phyloP scores from a whole-genome alignment of 768 basidiomycete genomes.

The Gloeophyllum trabeum region DNA sequence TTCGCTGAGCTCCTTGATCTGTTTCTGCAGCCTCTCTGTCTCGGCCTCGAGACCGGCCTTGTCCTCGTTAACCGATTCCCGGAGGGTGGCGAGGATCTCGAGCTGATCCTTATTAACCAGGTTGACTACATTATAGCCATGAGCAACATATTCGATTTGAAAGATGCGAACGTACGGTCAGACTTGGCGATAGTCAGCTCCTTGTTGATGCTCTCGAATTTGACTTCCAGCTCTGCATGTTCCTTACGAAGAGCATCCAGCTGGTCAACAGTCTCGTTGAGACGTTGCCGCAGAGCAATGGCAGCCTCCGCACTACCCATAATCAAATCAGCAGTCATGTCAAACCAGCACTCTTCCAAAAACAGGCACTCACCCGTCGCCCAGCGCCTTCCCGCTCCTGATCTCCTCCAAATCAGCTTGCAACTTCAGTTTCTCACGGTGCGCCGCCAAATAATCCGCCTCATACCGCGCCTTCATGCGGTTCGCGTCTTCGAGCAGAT shows the following conservation, averaged over 20 bases:
- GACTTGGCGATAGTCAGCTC: conserved; percentile 80
- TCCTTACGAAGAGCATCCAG: conserved; percentile 60
- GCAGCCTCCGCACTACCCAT: conserved; percentile 64
- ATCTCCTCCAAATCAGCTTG: conserved; percentile 84
- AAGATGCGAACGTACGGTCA: conserved; percentile 56
- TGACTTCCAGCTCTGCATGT: conserved; percentile 62
- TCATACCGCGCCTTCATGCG: conserved; percentile 87
- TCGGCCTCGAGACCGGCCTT: conserved; percentile 67
- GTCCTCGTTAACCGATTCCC: conserved; percentile 85
- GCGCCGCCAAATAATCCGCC: conserved; percentile 73
- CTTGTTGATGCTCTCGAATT: conserved; percentile 44
- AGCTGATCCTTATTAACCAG: conserved; percentile 91
- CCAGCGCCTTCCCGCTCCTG: conserved; percentile 70
- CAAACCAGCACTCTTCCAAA: no score
- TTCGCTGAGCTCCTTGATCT: conserved; percentile 62
- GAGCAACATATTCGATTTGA: no score
- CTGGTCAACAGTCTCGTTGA: conserved; percentile 82
- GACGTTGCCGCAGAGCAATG: conserved; percentile 75
- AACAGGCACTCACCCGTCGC: conserved; percentile 72
- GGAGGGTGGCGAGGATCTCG: conserved; percentile 75
- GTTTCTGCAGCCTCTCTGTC: conserved; percentile 46
- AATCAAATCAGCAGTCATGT: conserved; percentile 2
- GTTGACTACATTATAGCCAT: no score
- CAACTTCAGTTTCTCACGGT: conserved; percentile 72
- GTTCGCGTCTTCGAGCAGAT: conserved; percentile 83